These are phyloP conservation scores for Euryodendron excelsum DNA, from an alignment of 148 eudicot genomes.

Conservation along the genomic window DNA sequence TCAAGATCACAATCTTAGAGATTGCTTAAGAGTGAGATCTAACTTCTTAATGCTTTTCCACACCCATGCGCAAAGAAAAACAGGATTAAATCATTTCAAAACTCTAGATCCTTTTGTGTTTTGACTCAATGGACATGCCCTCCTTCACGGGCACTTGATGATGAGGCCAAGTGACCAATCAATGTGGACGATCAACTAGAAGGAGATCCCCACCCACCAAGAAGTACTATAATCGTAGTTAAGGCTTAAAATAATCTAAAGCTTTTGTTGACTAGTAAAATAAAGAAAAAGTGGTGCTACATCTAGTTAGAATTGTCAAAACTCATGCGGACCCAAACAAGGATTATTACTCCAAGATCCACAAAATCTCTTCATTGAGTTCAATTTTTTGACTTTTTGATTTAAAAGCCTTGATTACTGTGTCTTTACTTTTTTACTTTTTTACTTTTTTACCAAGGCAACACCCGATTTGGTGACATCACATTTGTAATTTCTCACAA, in stretches of 20 bases:
- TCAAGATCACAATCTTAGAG: no score
- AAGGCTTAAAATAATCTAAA: conserved; percentile 4
- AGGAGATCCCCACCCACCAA: conserved; percentile 2
- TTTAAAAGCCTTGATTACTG: neutral
- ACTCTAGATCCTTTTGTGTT: neutral
- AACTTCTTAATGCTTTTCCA: neutral
- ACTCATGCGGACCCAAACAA: neutral
- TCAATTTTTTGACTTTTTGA: neutral
- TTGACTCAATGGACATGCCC: conserved; percentile 4
- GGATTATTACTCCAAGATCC: conserved; percentile 24
- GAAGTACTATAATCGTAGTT: conserved; percentile 6
- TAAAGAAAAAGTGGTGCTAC: conserved; percentile 11
- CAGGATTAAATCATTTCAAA: no score
- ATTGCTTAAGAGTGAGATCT: no score
- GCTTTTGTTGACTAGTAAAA: conserved; percentile 10
- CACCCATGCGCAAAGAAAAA: neutral
- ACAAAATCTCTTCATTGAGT: conserved; percentile 24
- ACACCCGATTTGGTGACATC: no score
- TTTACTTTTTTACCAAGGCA: no score
- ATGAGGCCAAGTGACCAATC: conserved; percentile 12
- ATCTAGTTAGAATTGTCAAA: conserved; percentile 14
- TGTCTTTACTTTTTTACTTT: neutral
- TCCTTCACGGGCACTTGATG: conserved; percentile 15
- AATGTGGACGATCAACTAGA: conserved; percentile 11
- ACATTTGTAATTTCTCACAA: no score